These are phyloP conservation scores for Fusarium annulatum DNA, from an alignment of 2,329 filamentous ascomycete genomes.

Conservation along the genomic window DNA sequence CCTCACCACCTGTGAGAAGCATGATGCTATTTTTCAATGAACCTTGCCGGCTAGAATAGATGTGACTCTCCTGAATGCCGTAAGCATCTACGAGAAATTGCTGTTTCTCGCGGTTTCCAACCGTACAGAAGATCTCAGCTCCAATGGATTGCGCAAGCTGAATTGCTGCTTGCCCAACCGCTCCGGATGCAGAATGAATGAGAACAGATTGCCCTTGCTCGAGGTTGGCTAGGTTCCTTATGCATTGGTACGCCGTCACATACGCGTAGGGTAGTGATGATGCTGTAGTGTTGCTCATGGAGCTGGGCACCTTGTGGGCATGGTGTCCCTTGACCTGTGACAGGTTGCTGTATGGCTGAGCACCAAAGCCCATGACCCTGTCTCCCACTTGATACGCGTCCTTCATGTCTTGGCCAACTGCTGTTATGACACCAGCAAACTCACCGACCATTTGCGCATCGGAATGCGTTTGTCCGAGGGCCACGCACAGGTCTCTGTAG, in stretches of 20 bases:
- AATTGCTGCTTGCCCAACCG: slow-evolving; percentile 8
- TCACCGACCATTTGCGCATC: neutral
- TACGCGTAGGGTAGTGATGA: neutral
- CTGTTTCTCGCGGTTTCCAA: neutral
- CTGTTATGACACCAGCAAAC: neutral
- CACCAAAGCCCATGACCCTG: slow-evolving; percentile 9
- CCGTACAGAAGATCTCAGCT: slow-evolving; percentile 3
- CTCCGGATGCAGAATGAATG: slow-evolving; percentile 4
- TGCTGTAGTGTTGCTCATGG: neutral
- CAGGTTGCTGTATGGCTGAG: slow-evolving; percentile 1
- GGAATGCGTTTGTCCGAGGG: neutral
- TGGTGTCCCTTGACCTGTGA: slow-evolving; percentile 5
- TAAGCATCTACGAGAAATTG: neutral
- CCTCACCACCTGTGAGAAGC: neutral
- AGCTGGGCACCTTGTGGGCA: neutral
- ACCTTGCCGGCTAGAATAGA: neutral
- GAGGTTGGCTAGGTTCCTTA: neutral
- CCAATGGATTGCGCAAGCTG: neutral
- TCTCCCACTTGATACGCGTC: neutral
- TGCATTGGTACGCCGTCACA: neutral
- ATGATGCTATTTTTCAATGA: neutral
- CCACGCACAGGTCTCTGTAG: neutral
- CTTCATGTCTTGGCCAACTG: neutral
- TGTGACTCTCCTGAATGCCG: neutral
- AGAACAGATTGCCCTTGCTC: neutral